Base-by-base conservation (phyloP, 441 rosid genomes). In the Biscutella laevigata region DNA sequence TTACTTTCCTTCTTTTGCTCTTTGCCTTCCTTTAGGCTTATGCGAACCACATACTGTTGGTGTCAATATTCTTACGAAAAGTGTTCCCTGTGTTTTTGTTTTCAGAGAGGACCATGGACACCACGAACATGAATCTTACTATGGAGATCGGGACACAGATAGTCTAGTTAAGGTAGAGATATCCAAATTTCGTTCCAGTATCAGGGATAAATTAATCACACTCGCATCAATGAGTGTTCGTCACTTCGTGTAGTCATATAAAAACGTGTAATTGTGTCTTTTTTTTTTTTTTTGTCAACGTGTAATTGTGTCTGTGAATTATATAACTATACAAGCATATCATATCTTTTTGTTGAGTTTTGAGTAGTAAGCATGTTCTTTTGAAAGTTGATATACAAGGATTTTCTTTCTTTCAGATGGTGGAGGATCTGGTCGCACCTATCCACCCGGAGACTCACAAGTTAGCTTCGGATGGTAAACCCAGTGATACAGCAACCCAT, bases 81-180 rank as follows among this genome's bases (percentile, higher is more conserved):
- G 3, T 42, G 4, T 42, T 30, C 20, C 28, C n/a, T 43, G 40
- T 35, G 60, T 52, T 61, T 29, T 41, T 49, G 42, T 36, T 77
- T 46, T 53, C 78, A 89, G 97, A 69, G 95, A 83, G 58, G 97
- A 94, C 40, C 95, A 80, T 62, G 99, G 97, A 39, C 97, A 84
- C 76, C 99, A 94, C 64, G 94, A 89, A 7, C 99, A 94, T 74
- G 99, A 94, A 70, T 84, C 96, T 32, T 94, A 94, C 74, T 84
- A 89, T 76, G 99, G 99, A 71, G 88, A 94, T 72, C 90, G 97
- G 57, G 99, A 94, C 73, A 83, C 96, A 24, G 95, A 94, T 0
- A 77, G 82, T 69, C 77, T 94, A 79, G 91, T 89, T 39, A 80
- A 83, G 96, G 99, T 84, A 69, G 41, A 58, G 6, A 35, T 9